Conservation (phyloP, 2,329 filamentous ascomycete genomes). For the Neofusicoccum kwambonambiense region DNA sequence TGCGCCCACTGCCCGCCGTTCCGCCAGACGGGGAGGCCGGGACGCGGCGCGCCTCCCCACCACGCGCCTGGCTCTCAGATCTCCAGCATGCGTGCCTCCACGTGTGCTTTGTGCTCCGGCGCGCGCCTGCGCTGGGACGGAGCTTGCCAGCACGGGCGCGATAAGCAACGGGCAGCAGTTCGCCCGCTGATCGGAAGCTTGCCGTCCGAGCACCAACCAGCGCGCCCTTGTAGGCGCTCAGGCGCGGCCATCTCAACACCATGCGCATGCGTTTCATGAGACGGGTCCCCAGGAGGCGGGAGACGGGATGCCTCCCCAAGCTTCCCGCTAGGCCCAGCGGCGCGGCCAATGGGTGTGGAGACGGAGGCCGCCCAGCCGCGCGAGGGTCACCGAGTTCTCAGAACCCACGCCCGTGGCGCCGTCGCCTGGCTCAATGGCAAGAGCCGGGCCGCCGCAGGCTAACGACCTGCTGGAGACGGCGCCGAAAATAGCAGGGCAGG, state of each 20-base stretch:
- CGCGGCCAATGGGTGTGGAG: constrained; percentile 8
- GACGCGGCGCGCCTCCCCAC: neutral
- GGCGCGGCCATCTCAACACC: constrained; percentile 7
- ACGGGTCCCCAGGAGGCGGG: neutral
- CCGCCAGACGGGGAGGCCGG: constrained; percentile 2
- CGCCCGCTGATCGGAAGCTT: neutral
- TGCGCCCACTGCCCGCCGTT: neutral
- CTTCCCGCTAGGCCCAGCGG: constrained; percentile 8
- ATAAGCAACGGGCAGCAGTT: neutral
- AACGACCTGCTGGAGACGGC: neutral
- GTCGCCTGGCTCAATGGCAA: neutral
- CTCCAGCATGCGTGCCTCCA: neutral
- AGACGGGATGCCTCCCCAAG: constrained; percentile 2
- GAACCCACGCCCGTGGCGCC: constrained; percentile 8
- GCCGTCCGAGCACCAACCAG: neutral
- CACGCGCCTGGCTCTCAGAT: neutral
- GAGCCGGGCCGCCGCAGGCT: constrained; percentile 9
- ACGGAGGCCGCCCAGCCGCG: neutral
- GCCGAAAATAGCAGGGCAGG: constrained; percentile 12
- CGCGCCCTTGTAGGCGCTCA: neutral
- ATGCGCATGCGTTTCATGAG: constrained; percentile 12
- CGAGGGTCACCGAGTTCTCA: neutral
- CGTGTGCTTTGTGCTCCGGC: neutral
- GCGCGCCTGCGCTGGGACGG: neutral
- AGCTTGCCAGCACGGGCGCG: neutral